Conservation (phyloP, 208 protist species). For the Leishmania tarentolae region DNA sequence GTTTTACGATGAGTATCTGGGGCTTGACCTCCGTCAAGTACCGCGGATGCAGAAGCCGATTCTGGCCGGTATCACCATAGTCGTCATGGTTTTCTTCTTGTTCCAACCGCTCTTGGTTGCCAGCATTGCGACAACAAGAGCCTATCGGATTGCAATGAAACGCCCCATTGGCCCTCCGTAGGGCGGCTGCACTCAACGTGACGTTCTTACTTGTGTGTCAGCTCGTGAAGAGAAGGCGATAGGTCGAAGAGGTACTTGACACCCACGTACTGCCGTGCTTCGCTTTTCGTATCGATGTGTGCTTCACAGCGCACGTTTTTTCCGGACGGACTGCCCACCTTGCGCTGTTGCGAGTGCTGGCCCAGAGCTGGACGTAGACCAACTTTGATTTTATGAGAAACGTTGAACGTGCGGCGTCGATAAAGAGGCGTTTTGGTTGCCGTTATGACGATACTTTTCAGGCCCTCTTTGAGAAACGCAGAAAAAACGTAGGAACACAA, state of each 20-base stretch:
- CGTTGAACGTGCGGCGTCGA: background rate
- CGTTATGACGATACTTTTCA: background rate
- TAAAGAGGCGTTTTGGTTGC: background rate
- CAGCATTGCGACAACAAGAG: slow-evolving; percentile 80
- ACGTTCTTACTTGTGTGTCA: background rate
- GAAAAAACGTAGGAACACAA: background rate
- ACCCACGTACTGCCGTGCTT: background rate
- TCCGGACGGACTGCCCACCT: background rate
- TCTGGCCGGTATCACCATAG: slow-evolving; percentile 59
- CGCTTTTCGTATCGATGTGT: background rate
- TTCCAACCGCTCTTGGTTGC: slow-evolving; percentile 82
- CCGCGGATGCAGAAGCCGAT: slow-evolving; percentile 78
- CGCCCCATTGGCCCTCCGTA: slow-evolving; percentile 87
- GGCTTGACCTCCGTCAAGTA: slow-evolving; percentile 80
- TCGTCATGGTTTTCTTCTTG: slow-evolving; percentile 75
- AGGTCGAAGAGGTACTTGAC: background rate
- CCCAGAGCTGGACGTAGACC: background rate
- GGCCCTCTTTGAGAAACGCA: background rate
- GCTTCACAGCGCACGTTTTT: background rate
- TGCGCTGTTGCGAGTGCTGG: background rate
- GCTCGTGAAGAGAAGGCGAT: background rate
- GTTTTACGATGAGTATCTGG: slow-evolving; percentile 90
- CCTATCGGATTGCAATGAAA: slow-evolving; percentile 81
- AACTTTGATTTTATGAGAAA: background rate
- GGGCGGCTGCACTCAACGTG: background rate